These are phyloP conservation scores for Rhododendron molle DNA, from an alignment of 148 eudicot genomes.

Conservation along the genomic window DNA sequence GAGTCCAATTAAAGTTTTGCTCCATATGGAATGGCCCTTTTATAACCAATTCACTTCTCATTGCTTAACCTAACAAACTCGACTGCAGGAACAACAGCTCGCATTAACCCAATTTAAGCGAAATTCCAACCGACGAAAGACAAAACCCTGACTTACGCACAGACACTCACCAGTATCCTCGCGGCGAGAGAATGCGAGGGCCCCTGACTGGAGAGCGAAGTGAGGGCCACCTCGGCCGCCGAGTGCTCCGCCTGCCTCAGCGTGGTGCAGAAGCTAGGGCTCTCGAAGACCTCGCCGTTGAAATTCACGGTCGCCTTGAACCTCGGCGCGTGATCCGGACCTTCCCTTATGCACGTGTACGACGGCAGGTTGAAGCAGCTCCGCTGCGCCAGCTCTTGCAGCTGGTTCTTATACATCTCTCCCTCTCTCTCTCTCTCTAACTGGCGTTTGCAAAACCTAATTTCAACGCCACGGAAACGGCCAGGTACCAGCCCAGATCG, in stretches of 20 bases:
- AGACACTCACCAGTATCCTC: conserved; percentile 28
- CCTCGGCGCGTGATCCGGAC: conserved; percentile 65
- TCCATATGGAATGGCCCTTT: not conserved
- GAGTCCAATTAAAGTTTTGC: too few relatives aligned
- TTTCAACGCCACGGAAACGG: not conserved
- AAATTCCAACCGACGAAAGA: not conserved
- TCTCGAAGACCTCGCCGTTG: conserved; percentile 48
- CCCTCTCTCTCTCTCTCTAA: not conserved
- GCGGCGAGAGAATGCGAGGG: conserved; percentile 49
- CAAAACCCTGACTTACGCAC: not conserved
- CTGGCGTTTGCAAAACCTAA: not conserved
- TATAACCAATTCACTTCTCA: not conserved
- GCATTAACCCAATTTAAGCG: not conserved
- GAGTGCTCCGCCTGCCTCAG: conserved; percentile 60
- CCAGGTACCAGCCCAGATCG: not conserved
- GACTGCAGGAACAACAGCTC: not conserved
- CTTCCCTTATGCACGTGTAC: conserved; percentile 41
- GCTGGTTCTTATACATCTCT: conserved; percentile 61
- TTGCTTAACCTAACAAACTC: not conserved
- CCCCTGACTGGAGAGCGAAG: conserved; percentile 34
- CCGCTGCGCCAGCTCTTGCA: conserved; percentile 59
- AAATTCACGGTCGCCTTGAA: conserved; percentile 50
- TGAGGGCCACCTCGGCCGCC: conserved; percentile 54
- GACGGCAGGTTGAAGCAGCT: conserved; percentile 62
- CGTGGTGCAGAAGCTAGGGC: conserved; percentile 52